Evolutionary conservation across 2,329 filamentous ascomycete species (phyloP), one percentile per base, ranked within the genome.

Genomic region (Hypoxylon sp.): DNA sequence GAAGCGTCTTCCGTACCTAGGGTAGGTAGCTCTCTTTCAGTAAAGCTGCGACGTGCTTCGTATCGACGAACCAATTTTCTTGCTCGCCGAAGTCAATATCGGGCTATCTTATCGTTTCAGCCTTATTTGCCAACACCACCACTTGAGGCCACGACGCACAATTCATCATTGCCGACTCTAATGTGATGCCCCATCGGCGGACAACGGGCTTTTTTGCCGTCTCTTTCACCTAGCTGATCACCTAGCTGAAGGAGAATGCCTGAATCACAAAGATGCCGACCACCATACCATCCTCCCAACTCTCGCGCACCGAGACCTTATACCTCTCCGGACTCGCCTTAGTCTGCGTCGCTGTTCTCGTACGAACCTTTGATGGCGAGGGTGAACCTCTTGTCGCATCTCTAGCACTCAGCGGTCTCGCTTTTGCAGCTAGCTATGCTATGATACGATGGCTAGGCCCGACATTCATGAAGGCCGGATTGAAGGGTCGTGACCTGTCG

Each of bases 391-490:
- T 99, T 73, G 85, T 96, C 71, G 95, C 94, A 8, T 97, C 93
- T 0, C 83, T 97, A 61, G 93, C 94, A 14, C 91, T 98, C 73
- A 96, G 93, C 74, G 88, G 91, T 21, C 84, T 97, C 70, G 94
- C 92, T 34, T 99, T 97, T 77, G 85, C 90, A 3, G 88, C 91
- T 50, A 89, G 89, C 65, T 98, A 92, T 79, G 89, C 92, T 74
- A 88, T 97, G 82, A 95, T 98, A 79, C 86, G 91, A 82, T 98
- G 95, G 95, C 90, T 97, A 5, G 95, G 95, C 1, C 90, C 92
- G 60, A 90, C 91, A 1, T 98, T 99, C 78, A 90, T 97, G 77
- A 89, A 87, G 72, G 92, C 92, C 37, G 96, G 95, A 14, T 87
- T 97, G 76, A 96, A 94, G 77, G 96, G 96, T 60, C 91, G 88